A percentile compares a stretch with the other conserved stretches of the same genome.
Evolutionary conservation across 140 eudicot genomes (phyloP).

Genomic region (Oenanthe javanica): DNA sequence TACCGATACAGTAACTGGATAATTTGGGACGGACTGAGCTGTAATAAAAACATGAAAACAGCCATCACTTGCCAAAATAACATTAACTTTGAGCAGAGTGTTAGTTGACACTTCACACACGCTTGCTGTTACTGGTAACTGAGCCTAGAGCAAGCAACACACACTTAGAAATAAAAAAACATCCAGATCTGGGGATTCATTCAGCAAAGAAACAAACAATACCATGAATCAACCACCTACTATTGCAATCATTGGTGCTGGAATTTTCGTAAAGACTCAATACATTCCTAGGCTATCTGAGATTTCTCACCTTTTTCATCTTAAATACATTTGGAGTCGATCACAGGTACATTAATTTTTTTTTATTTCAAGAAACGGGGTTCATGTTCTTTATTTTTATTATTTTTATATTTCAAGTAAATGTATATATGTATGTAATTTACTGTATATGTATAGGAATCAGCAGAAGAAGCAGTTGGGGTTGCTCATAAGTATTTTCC

Average conservation of each 20-base stretch:
- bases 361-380: background rate
- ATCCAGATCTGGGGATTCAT: background rate
- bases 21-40: too few species aligned
- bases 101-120: too few species aligned
- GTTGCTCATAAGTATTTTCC: slow-evolving; percentile 59
- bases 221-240: slow-evolving; percentile 27
- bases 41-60: too few species aligned
- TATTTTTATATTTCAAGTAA: background rate
- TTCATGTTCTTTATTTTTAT: background rate
- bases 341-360: slow-evolving; percentile 41
- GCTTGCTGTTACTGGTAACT: background rate
- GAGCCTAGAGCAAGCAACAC: background rate
- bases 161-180: background rate
- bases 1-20: too few species aligned
- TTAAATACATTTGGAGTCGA: slow-evolving; percentile 87
- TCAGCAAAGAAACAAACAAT: background rate
- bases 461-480: slow-evolving; percentile 69
- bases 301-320: slow-evolving; percentile 55
- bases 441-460: slow-evolving; percentile 33
- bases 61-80: too few species aligned
- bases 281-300: slow-evolving; percentile 88
- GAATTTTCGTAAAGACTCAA: slow-evolving; percentile 69
- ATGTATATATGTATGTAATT: background rate
- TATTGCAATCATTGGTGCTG: slow-evolving; percentile 90
- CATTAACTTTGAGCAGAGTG: too few species aligned